phyloP scores from a whole-genome alignment of 306 rosid species.

The Leucaena leucocephala region DNA sequence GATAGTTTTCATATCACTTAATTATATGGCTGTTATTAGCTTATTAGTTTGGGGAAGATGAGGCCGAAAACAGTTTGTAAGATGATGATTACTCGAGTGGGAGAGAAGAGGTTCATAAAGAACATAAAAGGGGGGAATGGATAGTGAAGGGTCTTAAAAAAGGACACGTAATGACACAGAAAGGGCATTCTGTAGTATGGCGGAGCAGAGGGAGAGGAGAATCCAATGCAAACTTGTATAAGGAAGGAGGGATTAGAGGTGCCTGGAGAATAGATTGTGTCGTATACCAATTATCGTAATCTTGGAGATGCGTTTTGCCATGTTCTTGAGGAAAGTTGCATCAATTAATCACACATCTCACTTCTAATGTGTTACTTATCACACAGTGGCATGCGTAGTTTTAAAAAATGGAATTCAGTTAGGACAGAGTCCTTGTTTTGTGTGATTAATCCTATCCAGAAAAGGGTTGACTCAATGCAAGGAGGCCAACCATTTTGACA shows the following conservation, averaged over 20 bases:
- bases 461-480: neutral
- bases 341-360: too few species aligned
- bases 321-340: too few species aligned
- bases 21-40: too few species aligned
- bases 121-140: slow-evolving; percentile 23
- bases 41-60: neutral
- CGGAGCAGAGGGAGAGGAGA: slow-evolving; percentile 20
- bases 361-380: too few species aligned
- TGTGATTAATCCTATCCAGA: slow-evolving; percentile 12
- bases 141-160: slow-evolving; percentile 31
- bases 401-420: too few species aligned
- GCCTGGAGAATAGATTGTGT: too few species aligned
- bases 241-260: too few species aligned
- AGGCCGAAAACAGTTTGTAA: neutral
- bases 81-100: slow-evolving; percentile 8
- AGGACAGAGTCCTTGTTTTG: neutral
- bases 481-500: neutral
- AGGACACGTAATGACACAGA: slow-evolving; percentile 47
- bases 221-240: slow-evolving; percentile 48
- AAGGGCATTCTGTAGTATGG: slow-evolving; percentile 26
- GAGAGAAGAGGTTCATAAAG: slow-evolving; percentile 33
- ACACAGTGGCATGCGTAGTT: too few species aligned
- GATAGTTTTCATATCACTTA: too few species aligned
- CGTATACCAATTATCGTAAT: too few species aligned
- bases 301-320: too few species aligned